Percentiles rank a stretch among this genome's conserved stretches.
Evolutionary conservation across 768 basidiomycete species (phyloP).

Genomic region (Tricholoma terreum): DNA sequence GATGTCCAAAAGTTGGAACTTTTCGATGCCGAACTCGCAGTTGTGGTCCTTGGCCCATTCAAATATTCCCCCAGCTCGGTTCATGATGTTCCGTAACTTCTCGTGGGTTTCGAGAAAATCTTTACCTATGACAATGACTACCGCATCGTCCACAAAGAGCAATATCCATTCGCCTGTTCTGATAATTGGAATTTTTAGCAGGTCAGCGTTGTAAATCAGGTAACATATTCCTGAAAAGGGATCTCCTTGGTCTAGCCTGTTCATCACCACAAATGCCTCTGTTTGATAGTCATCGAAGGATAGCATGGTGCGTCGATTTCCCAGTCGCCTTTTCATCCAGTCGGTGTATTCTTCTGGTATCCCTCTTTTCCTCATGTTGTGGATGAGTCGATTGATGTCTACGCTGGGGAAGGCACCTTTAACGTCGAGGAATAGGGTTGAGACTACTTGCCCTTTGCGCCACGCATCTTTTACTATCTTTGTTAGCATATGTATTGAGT

Average conservation of each 20-base stretch:
- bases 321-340: too few relatives aligned
- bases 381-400: neutral
- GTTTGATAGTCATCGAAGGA: neutral
- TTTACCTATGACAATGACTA: neutral
- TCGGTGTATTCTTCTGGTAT: constrained; percentile 9
- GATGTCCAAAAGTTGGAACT: constrained; percentile 17
- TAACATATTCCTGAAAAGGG: constrained; percentile 21
- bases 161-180: too few relatives aligned
- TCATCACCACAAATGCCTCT: neutral
- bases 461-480: too few relatives aligned
- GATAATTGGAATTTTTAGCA: neutral
- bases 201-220: too few relatives aligned
- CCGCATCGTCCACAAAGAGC: constrained; percentile 4
- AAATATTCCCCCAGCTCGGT: too few relatives aligned
- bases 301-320: neutral
- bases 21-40: too few relatives aligned
- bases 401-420: too few relatives aligned
- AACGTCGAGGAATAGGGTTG: too few relatives aligned
- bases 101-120: constrained; percentile 1
- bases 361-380: neutral
- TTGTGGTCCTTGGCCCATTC: too few relatives aligned
- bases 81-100: too few relatives aligned
- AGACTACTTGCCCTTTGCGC: too few relatives aligned
- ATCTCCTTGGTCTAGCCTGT: constrained; percentile 23
- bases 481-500: too few relatives aligned